Percentiles rank a stretch among this genome's conserved stretches.
Evolutionary conservation across 1,284 basidiomycete genomes (phyloP).

Genomic region (Filobasidium uniguttulatum): DNA sequence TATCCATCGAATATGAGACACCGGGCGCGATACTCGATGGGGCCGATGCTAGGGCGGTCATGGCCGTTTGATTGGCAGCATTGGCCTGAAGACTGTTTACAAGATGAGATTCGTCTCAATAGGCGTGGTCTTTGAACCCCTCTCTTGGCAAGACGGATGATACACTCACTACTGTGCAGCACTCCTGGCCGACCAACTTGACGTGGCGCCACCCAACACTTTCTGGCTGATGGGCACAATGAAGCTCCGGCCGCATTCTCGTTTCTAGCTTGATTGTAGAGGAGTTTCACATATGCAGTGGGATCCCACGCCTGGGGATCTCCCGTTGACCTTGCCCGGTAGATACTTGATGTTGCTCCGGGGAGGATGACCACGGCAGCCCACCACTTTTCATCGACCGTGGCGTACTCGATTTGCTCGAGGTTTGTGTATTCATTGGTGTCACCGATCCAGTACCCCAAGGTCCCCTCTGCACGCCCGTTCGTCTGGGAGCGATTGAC

Average conservation of each 20-base stretch:
- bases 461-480: constrained; percentile 1
- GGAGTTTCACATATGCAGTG: constrained; percentile 22
- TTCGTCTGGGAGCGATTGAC: constrained; percentile 2
- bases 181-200: constrained; percentile 20
- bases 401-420: constrained; percentile 1
- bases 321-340: constrained; percentile 23
- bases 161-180: constrained; percentile 22
- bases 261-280: constrained; percentile 35
- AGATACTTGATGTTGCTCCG: constrained; percentile 22
- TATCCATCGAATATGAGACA: constrained; percentile 43
- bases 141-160: too few species aligned
- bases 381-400: constrained; percentile 9
- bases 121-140: too few species aligned
- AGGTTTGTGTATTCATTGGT: constrained; percentile 2
- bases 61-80: constrained; percentile 38
- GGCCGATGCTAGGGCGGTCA: constrained; percentile 42
- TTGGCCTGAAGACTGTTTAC: constrained; percentile 21
- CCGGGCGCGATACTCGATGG: constrained; percentile 48
- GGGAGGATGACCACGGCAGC: constrained; percentile 18
- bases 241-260: constrained; percentile 33
- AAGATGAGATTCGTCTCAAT: background rate
- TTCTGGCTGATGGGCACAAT: constrained; percentile 26
- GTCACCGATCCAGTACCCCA: constrained; percentile 9
- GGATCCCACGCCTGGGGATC: constrained; percentile 22
- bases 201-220: constrained; percentile 21